Conservation (phyloP, 139 green algal genomes). For the Desmodesmus armatus region DNA sequence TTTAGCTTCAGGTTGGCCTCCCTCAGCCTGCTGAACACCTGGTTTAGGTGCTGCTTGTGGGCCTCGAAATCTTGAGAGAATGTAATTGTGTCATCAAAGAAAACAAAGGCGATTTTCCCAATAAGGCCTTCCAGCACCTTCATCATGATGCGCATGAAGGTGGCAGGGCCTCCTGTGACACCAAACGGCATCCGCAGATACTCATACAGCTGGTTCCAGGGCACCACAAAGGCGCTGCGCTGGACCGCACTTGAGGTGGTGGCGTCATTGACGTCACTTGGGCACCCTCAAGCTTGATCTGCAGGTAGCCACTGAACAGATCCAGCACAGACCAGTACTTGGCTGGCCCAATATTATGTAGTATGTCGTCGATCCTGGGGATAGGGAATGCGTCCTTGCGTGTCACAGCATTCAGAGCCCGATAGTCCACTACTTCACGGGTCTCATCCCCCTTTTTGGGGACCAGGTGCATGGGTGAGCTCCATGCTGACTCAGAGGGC, state of each 20-base stretch:
- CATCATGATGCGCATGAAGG: constrained; percentile 42
- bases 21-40: constrained; percentile 21
- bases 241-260: no score
- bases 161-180: constrained; percentile 20
- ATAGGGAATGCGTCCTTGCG: constrained; percentile 1
- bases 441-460: constrained; percentile 12
- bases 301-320: background rate
- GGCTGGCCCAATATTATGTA: background rate
- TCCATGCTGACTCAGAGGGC: background rate
- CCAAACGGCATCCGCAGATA: constrained; percentile 14
- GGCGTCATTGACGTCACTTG: background rate
- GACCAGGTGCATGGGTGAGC: constrained; percentile 6
- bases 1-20: constrained; percentile 34
- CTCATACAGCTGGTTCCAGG: constrained; percentile 8
- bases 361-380: background rate
- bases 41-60: constrained; percentile 16
- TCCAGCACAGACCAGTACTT: background rate
- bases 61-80: constrained; percentile 19
- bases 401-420: background rate
- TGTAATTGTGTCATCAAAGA: constrained; percentile 47
- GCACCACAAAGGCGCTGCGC: constrained; percentile 61
- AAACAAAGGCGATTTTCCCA: constrained; percentile 16
- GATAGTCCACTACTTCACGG: constrained; percentile 1
- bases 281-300: background rate
- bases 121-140: background rate